Conservation (phyloP, 2,329 filamentous ascomycete species). For the Fusarium pseudograminearum region DNA sequence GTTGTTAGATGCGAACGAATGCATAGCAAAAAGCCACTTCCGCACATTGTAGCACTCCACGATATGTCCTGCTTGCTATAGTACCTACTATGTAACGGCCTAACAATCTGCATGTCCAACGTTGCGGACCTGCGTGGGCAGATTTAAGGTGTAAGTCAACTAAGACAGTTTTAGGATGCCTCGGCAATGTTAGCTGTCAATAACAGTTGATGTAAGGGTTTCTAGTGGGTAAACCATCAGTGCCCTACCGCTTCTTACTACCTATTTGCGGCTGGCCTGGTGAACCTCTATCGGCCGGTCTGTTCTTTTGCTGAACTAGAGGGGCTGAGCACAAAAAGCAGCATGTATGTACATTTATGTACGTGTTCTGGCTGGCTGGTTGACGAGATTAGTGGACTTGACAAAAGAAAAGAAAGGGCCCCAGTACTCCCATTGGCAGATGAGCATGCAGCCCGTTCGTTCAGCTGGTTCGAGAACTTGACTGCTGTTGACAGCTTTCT, state of each 20-base stretch:
- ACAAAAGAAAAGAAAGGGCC: constrained; percentile 27
- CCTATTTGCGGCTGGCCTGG: constrained; percentile 19
- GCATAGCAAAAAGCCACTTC: constrained; percentile 13
- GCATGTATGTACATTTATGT: constrained; percentile 4
- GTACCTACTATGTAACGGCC: background rate
- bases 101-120: background rate
- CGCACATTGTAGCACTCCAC: background rate
- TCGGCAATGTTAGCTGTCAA: constrained; percentile 22
- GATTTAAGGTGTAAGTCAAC: constrained; percentile 12
- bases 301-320: constrained; percentile 1
- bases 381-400: constrained; percentile 23
- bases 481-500: constrained; percentile 12
- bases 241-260: background rate
- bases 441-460: background rate
- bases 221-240: background rate
- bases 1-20: background rate
- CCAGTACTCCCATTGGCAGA: background rate
- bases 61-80: background rate
- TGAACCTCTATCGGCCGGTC: constrained; percentile 4
- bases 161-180: constrained; percentile 37
- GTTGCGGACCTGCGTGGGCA: background rate
- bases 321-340: constrained; percentile 22
- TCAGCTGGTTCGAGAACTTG: constrained; percentile 7
- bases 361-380: background rate
- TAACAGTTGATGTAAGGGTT: background rate